Percentiles rank a stretch among this genome's conserved stretches.
Evolutionary conservation across 1,284 basidiomycete genomes (phyloP).

Genomic region (Megacollybia platyphylla): DNA sequence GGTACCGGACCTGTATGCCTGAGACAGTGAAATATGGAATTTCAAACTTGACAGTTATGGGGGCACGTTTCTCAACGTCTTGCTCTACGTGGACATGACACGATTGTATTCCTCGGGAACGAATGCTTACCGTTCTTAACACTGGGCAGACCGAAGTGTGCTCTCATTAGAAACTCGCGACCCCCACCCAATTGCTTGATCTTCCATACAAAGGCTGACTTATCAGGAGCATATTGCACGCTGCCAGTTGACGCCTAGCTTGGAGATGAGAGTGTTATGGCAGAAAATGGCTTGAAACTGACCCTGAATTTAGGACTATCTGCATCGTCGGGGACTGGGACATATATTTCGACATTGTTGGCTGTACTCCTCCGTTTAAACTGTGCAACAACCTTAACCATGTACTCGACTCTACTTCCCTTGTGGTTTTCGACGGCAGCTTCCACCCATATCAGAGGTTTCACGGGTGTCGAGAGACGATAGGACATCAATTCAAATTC

Average conservation of each 20-base stretch:
- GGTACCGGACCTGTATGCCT: conserved; percentile 75
- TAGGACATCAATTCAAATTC: conserved; percentile 99
- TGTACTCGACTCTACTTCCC: conserved; percentile 91
- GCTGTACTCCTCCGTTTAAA: conserved; percentile 95
- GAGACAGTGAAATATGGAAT: conserved; percentile 97
- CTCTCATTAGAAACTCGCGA: conserved; percentile 90
- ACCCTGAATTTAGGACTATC: conserved; percentile 96
- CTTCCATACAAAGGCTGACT: conserved; percentile 95
- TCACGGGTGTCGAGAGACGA: conserved; percentile 90
- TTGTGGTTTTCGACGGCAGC: conserved; percentile 92
- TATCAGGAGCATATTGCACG: conserved; percentile 92
- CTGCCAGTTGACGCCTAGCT: conserved; percentile 76
- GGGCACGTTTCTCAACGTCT: conserved; percentile 82
- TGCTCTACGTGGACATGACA: conserved; percentile 33
- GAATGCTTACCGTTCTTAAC: conserved; percentile 63
- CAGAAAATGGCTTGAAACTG: conserved; percentile 14
- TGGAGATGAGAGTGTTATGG: background rate
- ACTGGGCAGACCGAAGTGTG: conserved; percentile 89
- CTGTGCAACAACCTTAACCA: conserved; percentile 96
- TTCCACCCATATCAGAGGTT: conserved; percentile 97
- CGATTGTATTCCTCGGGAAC: background rate
- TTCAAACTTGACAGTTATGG: conserved; percentile 95
- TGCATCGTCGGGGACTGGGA: conserved; percentile 96
- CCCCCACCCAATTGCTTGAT: conserved; percentile 93
- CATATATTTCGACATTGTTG: conserved; percentile 97